Percentiles rank a stretch among this genome's conserved stretches.
Evolutionary conservation across 2,329 filamentous ascomycete species (phyloP).

Genomic region (Beauveria scarabaeidicola): DNA sequence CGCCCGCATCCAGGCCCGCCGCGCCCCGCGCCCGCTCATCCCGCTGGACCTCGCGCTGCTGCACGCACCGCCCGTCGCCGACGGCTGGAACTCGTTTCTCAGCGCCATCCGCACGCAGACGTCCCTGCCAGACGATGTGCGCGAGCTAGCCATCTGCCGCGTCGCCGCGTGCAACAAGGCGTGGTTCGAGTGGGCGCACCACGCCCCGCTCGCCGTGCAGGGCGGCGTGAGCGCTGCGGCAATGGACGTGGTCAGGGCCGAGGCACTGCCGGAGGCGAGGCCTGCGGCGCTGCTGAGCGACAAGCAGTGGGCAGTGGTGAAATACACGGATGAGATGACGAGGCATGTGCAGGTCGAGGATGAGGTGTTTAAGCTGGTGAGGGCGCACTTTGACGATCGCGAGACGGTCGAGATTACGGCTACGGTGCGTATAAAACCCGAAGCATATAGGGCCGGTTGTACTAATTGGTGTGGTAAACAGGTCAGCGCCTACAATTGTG

Average conservation of each 20-base stretch:
- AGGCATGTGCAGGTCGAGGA: slow-evolving; percentile 61
- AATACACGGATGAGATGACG: slow-evolving; percentile 80
- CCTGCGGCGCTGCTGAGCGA: slow-evolving; percentile 38
- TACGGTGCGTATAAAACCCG: slow-evolving; percentile 42
- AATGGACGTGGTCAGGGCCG: slow-evolving; percentile 35
- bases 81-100: slow-evolving; percentile 66
- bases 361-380: slow-evolving; percentile 56
- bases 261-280: slow-evolving; percentile 20
- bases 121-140: slow-evolving; percentile 43
- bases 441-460: background rate
- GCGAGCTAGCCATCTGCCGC: slow-evolving; percentile 72
- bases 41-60: slow-evolving; percentile 68
- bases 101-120: slow-evolving; percentile 52
- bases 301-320: slow-evolving; percentile 59
- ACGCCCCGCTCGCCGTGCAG: slow-evolving; percentile 57
- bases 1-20: slow-evolving; percentile 54
- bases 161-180: slow-evolving; percentile 73
- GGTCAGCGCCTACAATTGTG: slow-evolving; percentile 73
- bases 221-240: slow-evolving; percentile 48
- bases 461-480: slow-evolving; percentile 20
- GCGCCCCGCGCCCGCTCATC: slow-evolving; percentile 61
- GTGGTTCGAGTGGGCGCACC: slow-evolving; percentile 79
- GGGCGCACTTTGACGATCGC: slow-evolving; percentile 52
- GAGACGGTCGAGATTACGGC: slow-evolving; percentile 77
- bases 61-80: slow-evolving; percentile 64